These are phyloP conservation scores for Backusella macrospora DNA, from an alignment of 192 early-diverging fungal genomes.

Conservation along the genomic window DNA sequence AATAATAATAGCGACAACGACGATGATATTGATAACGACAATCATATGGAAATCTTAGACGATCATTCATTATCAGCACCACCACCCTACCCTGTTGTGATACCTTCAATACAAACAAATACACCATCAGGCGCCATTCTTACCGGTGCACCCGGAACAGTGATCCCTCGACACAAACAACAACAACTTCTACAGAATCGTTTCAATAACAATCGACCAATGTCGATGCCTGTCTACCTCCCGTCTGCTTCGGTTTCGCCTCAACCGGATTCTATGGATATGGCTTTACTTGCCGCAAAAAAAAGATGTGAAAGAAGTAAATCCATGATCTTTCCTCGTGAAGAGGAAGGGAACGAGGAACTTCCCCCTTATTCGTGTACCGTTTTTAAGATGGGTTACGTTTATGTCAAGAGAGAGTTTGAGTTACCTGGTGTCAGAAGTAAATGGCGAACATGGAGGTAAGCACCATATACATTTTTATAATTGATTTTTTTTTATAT, in stretches of 20 bases:
- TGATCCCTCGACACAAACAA: constrained; percentile 5
- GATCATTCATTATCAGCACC: constrained; percentile 11
- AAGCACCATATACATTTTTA: not conserved
- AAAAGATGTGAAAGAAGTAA: not conserved
- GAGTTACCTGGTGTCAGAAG: constrained; percentile 39
- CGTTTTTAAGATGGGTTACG: constrained; percentile 51
- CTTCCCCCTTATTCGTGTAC: constrained; percentile 51
- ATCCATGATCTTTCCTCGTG: constrained; percentile 27
- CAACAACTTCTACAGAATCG: not conserved
- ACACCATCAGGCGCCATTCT: constrained; percentile 12
- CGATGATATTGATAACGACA: not conserved
- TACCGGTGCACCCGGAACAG: not conserved
- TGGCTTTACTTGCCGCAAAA: not conserved
- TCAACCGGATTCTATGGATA: not conserved
- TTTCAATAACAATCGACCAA: not conserved
- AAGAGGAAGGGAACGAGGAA: constrained; percentile 47
- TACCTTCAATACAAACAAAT: constrained; percentile 21
- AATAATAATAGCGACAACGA: not conserved
- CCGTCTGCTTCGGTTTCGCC: not conserved
- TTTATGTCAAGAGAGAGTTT: constrained; percentile 51
- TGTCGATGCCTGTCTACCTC: constrained; percentile 23
- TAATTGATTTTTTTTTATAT: no score
- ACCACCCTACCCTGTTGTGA: constrained; percentile 9
- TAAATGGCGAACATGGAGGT: constrained; percentile 49
- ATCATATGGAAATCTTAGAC: not conserved